Conservation (phyloP, 1,139 yeast species). For the Pichia norvegensis region DNA sequence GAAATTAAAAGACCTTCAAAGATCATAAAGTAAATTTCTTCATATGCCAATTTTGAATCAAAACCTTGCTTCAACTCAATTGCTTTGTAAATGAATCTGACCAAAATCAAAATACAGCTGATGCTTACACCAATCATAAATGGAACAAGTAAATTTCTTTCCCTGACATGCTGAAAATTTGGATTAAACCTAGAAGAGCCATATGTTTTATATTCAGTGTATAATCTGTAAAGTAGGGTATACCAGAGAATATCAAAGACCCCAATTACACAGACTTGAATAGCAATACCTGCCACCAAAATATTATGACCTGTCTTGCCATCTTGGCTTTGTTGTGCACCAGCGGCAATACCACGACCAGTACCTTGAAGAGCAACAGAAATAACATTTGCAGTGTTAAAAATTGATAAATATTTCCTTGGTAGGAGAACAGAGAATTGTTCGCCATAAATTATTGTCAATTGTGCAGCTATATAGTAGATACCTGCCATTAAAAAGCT, state of each 20-base stretch:
- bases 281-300: constrained; percentile 75
- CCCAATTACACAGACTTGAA: constrained; percentile 71
- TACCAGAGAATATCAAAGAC: constrained; percentile 52
- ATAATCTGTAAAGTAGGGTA: constrained; percentile 43
- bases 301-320: constrained; percentile 53
- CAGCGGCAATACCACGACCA: constrained; percentile 76
- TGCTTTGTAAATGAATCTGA: constrained; percentile 75
- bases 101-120: constrained; percentile 52
- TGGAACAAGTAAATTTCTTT: constrained; percentile 34
- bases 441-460: constrained; percentile 63
- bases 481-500: constrained; percentile 87
- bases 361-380: constrained; percentile 71
- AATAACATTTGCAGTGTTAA: constrained; percentile 25
- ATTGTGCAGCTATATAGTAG: constrained; percentile 67
- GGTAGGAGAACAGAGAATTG: constrained; percentile 59
- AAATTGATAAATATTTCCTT: constrained; percentile 64
- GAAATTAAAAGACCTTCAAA: constrained; percentile 70
- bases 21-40: constrained; percentile 67
- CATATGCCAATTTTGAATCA: constrained; percentile 57
- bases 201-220: constrained; percentile 25
- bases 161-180: constrained; percentile 36
- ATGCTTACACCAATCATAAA: constrained; percentile 46
- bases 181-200: constrained; percentile 31
- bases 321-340: constrained; percentile 35
- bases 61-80: constrained; percentile 77